phyloP scores from a whole-genome alignment of 164 flowering plant genomes.

The Berberis thunbergii region DNA sequence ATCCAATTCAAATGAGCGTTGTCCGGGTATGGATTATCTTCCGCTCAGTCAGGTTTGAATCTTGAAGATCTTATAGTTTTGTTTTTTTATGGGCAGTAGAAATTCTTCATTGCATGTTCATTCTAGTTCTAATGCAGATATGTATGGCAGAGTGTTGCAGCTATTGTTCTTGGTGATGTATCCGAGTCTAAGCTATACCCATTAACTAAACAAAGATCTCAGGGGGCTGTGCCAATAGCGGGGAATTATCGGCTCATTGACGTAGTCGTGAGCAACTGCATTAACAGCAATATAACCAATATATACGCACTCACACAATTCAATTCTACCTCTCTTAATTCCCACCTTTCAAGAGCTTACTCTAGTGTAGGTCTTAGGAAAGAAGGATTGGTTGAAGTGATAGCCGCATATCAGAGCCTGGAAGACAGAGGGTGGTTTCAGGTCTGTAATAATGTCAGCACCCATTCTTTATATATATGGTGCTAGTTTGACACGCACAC shows the following conservation, averaged over 20 bases:
- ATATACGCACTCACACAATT: constrained; percentile 80
- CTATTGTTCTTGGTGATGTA: constrained; percentile 89
- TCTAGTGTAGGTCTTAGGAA: constrained; percentile 39
- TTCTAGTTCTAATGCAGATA: not conserved
- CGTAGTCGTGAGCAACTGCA: constrained; percentile 88
- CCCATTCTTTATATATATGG: too few species aligned
- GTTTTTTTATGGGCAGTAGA: not conserved
- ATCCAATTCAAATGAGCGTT: constrained; percentile 18
- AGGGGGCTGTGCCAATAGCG: constrained; percentile 88
- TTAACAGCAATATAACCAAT: constrained; percentile 64
- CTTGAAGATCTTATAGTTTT: not conserved
- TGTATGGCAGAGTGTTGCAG: constrained; percentile 53
- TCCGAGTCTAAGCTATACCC: constrained; percentile 87
- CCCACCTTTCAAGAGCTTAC: constrained; percentile 73
- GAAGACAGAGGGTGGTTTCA: constrained; percentile 70
- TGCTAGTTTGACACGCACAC: too few species aligned
- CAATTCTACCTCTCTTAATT: constrained; percentile 85
- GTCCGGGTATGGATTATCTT: constrained; percentile 16
- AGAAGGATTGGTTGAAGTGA: constrained; percentile 66
- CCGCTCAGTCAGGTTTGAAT: constrained; percentile 25
- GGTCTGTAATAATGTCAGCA: constrained; percentile 15
- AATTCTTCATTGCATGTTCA: not conserved
- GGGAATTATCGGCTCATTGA: constrained; percentile 89
- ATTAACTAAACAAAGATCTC: constrained; percentile 85
- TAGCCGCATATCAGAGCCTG: constrained; percentile 77